Evolutionary conservation across 2,329 filamentous ascomycete species (phyloP).

Genomic region (Calonectria hawksworthii): DNA sequence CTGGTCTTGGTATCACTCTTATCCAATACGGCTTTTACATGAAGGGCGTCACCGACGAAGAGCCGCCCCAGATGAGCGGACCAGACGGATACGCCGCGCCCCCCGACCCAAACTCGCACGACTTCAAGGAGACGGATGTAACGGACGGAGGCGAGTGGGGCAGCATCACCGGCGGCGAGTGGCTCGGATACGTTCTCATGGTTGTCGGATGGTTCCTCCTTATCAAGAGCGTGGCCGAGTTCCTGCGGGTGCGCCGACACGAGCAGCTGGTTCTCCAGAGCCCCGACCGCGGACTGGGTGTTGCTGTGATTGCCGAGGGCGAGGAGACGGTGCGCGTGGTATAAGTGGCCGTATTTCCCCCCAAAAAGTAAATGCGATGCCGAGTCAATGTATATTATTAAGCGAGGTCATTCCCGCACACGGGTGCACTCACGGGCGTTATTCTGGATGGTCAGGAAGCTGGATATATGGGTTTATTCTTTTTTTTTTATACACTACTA

Average conservation of each 20-base stretch:
- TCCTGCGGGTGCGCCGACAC: conserved; percentile 87
- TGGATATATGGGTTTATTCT: conserved; percentile 20
- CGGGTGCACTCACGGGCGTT: conserved; percentile 25
- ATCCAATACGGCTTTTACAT: conserved; percentile 98
- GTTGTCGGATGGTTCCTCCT: conserved; percentile 98
- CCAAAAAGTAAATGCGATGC: neutral
- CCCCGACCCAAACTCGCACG: conserved; percentile 89
- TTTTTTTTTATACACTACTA: neutral
- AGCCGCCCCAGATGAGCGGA: conserved; percentile 60
- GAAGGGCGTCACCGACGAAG: conserved; percentile 72
- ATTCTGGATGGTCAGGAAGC: conserved; percentile 22
- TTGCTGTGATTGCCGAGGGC: conserved; percentile 88
- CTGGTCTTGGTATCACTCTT: conserved; percentile 93
- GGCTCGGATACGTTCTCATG: conserved; percentile 94
- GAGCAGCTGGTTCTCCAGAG: conserved; percentile 95
- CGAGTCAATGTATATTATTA: conserved; percentile 25
- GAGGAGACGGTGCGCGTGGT: conserved; percentile 85
- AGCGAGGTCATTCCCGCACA: conserved; percentile 7
- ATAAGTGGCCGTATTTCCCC: conserved; percentile 52
- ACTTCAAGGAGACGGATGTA: conserved; percentile 84
- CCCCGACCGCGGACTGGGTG: conserved; percentile 86
- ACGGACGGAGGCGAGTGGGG: conserved; percentile 60
- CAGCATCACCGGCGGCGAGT: conserved; percentile 81
- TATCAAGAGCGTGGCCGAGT: conserved; percentile 94
- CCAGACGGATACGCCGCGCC: conserved; percentile 77